Evolutionary conservation across 257 asterid species (phyloP), one percentile per base, ranked within the genome.

Genomic region (Solanum gandarillasii): DNA sequence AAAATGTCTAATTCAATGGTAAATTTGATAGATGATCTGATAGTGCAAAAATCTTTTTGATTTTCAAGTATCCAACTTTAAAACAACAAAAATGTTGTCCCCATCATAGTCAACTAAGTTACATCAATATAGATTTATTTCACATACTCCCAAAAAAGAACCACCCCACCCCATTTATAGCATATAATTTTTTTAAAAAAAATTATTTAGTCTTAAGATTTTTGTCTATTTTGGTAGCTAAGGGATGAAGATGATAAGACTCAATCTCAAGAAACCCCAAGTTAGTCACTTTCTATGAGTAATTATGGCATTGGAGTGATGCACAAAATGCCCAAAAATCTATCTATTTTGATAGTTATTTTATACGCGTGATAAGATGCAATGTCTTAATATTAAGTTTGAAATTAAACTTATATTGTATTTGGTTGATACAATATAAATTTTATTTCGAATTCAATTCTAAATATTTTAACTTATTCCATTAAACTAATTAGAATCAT

Each of bases 241-340:
- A 82, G 5, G 3, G 41, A 48, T 82, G 43, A 48, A 18, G 85
- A 79, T 79, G 85, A 79, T 43, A 39, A 78, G 35, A 78, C 62
- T 78, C 60, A 25, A 39, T 76, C 36, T n/a, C 32, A n/a, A 38
- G 11, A 52, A 25, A 46, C 39, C 71, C 71, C 21, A 48, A 48
- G 86, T 82, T 82, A 82, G 86, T 82, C 86, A 46, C 68, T 81
- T 81, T 81, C 85, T 18, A 81, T 29, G 11, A 81, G 67, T 79
- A 79, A 79, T 36, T 75, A 23, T 46, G 68, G 36, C 85, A 81
- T 16, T 46, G 67, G n/a, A 79, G 1, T 78, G 36, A 48, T 41
- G 84, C 84, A 41, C 36, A 78, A 78, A 76, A 41, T 78, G n/a
- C 36, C 84, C 36, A 38, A 38, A 76, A 23, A 20, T 25, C 82